phyloP scores from a whole-genome alignment of 352 stramenopile genomes.

The Phytophthora ramorum region DNA sequence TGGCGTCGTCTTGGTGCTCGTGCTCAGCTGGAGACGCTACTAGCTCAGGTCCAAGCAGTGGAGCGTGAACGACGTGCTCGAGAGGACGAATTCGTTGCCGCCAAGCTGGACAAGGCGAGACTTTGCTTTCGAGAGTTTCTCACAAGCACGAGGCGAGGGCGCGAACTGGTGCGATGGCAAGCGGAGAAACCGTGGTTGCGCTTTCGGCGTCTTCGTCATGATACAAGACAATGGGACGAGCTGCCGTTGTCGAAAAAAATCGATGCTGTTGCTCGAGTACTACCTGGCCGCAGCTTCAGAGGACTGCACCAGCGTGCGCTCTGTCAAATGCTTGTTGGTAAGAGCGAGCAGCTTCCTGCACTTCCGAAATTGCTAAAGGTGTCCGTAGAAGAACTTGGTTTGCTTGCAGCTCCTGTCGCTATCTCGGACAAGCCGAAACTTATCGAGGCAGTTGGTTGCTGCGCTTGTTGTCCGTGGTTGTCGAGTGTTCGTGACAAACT shows the following conservation, averaged over 20 bases:
- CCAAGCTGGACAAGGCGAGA: conserved; percentile 1
- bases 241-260: conserved; percentile 11
- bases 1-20: conserved; percentile 36
- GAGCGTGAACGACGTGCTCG: conserved; percentile 18
- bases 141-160: conserved; percentile 17
- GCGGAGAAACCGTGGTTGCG: conserved; percentile 36
- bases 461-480: conserved; percentile 23
- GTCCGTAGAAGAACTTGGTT: conserved; percentile 10
- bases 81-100: conserved; percentile 38
- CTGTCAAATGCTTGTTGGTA: conserved; percentile 35
- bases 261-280: conserved; percentile 2
- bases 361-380: conserved; percentile 17
- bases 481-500: conserved; percentile 3
- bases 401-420: conserved; percentile 2
- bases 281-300: conserved; percentile 19
- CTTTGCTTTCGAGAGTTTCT: conserved; percentile 29
- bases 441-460: neutral
- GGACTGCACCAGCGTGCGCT: conserved; percentile 18
- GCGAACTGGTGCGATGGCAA: conserved; percentile 30
- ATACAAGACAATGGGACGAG: conserved; percentile 16
- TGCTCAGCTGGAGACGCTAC: conserved; percentile 10
- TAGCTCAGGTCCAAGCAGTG: neutral
- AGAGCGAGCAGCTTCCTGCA: conserved; percentile 3
- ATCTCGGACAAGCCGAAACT: neutral
- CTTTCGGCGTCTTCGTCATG: conserved; percentile 24